phyloP scores from a whole-genome alignment of 2,329 filamentous ascomycete species.

The Claviceps capensis region DNA sequence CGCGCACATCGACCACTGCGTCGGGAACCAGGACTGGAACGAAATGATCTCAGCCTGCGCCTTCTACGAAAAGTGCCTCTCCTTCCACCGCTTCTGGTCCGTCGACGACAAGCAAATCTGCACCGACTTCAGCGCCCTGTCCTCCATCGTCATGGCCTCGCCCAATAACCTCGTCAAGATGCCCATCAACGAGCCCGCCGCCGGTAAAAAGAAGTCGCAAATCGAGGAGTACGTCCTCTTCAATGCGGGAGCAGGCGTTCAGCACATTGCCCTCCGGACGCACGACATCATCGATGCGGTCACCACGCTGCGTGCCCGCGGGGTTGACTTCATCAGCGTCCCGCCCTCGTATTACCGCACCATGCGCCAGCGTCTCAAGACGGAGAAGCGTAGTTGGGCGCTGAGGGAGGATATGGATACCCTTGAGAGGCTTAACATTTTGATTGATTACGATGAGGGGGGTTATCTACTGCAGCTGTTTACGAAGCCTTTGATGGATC shows the following conservation, averaged over 20 bases:
- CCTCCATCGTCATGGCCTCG: constrained; percentile 80
- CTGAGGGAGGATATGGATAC: constrained; percentile 70
- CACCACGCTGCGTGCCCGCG: constrained; percentile 64
- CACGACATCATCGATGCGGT: constrained; percentile 67
- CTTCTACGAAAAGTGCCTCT: constrained; percentile 77
- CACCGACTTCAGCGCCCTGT: constrained; percentile 83
- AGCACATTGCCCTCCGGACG: constrained; percentile 84
- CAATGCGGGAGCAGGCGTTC: constrained; percentile 79
- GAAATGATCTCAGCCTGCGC: constrained; percentile 58
- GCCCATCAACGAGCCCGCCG: constrained; percentile 94
- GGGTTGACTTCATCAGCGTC: constrained; percentile 86
- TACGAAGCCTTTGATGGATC: constrained; percentile 82
- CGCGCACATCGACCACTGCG: constrained; percentile 82
- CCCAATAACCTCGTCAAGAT: constrained; percentile 84
- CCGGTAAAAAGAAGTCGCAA: constrained; percentile 80
- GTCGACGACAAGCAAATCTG: constrained; percentile 88
- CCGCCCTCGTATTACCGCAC: constrained; percentile 74
- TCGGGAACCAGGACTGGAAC: constrained; percentile 93
- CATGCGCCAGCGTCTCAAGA: constrained; percentile 60
- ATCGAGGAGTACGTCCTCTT: constrained; percentile 91
- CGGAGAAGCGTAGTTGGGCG: constrained; percentile 43
- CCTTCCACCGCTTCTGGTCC: constrained; percentile 95
- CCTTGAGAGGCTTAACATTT: constrained; percentile 64
- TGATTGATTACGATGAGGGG: constrained; percentile 90
- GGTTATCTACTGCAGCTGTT: constrained; percentile 71